Percentiles rank a stretch among this genome's conserved stretches.
Conservation (phyloP, 1,284 basidiomycete species). For the Leccinum pallidistipes region DNA sequence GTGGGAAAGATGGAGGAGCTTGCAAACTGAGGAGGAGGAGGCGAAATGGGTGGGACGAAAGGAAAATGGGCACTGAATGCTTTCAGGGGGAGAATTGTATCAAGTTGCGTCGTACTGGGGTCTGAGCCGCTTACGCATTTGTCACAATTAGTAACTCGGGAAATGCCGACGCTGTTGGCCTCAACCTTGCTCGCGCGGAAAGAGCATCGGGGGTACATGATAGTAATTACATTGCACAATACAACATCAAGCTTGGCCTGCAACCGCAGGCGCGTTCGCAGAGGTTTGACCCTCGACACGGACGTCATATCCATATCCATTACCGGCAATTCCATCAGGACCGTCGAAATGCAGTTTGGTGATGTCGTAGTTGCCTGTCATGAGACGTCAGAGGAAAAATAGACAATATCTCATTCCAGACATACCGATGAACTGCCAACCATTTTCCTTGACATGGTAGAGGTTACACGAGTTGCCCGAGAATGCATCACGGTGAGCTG, state of each 20-base stretch:
- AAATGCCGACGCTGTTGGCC: no score
- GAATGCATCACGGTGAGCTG: constrained; percentile 96
- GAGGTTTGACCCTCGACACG: constrained; percentile 45
- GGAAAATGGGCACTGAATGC: no score
- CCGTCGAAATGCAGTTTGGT: constrained; percentile 82
- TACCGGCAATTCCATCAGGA: constrained; percentile 63
- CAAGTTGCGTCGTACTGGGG: no score
- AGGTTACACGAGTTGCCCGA: constrained; percentile 97
- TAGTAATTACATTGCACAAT: constrained; percentile 12
- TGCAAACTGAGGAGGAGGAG: no score
- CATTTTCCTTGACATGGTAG: constrained; percentile 93
- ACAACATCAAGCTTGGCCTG: constrained; percentile 24
- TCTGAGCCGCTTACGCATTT: no score
- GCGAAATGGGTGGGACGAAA: no score
- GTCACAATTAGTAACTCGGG: no score
- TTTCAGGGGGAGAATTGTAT: no score
- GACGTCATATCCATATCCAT: constrained; percentile 76
- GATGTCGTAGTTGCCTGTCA: constrained; percentile 79
- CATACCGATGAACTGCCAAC: constrained; percentile 91
- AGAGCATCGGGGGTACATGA: no score
- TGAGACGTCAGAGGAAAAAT: constrained; percentile 15
- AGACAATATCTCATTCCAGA: constrained; percentile 7
- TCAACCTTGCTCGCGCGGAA: no score
- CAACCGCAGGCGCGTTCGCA: constrained; percentile 20
- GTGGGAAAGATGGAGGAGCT: no score